Evolutionary conservation across 805 yeast genomes (phyloP), one percentile per base, ranked within the genome.

Genomic region (Candida sithepensis): DNA sequence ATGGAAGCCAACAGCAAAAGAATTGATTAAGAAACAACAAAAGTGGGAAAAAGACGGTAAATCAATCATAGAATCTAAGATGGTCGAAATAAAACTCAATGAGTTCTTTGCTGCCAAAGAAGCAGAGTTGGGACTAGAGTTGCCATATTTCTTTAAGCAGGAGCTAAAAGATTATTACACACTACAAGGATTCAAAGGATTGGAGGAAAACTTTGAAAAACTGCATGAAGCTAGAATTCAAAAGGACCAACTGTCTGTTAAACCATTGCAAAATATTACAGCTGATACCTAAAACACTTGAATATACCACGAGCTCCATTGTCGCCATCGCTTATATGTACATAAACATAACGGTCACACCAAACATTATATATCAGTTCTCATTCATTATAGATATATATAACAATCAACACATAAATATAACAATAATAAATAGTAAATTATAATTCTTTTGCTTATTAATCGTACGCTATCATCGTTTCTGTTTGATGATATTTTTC

Each of bases 1-100:
- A 34, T 91, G 96, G 95, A 66, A 63, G 16, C 96, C 96, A 0
- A 71, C 65, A 4, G 74, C 69, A 1, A 74, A 72, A n/a, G 87
- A 83, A 49, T 75, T 70, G 36, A 73, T 64, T 4, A 64, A 58
- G 24, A 60, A 75, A 16, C 64, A 70, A 28, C 66, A 67, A 16
- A 73, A 92, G 52, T 85, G 88, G 82, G 65, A 61, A 26, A 68
- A 65, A 33, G 68, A 85, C 56, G 78, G 79, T 9, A 70, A 61
- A 33, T 62, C 69, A 16, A 52, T 55, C 34, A 51, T 56, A 8
- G 45, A 63, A 13, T 41, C 53, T 30, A 50, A 51, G 26, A 37
- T 65, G 38, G 41, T 66, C 2, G 63, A 58, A n/a, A 42, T 48
- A 9, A 58, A 57, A 22, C 48, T 67, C 12, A 45, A 53, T 7